Base-by-base conservation (phyloP, 495 filamentous ascomycete species). In the Podospora pseudopauciseta region DNA sequence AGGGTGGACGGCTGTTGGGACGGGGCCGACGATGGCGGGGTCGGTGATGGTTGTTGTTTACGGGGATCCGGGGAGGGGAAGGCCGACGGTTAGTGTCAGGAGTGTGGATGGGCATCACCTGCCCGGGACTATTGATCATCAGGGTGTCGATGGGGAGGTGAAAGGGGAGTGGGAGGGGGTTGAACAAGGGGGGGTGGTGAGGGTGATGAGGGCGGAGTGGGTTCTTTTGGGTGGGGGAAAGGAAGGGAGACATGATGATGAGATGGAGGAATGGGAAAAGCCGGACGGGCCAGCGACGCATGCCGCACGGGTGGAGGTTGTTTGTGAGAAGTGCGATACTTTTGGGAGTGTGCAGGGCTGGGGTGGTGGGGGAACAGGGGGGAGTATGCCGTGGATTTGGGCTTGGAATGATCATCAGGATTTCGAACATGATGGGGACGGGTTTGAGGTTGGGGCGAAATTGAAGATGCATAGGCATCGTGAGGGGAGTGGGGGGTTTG, bases 31-130 rank as follows among this genome's bases (percentile, higher is more conserved):
- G 1, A 78, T 78, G 76, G 68, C 66, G 18, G 73, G 71, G 15
- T 67, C 76, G 0, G 53, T 78, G 2, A 78, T 78, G 72, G 71
- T 78, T 60, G 67, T 78, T 32, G 71, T 78, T 56, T 78, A 76
- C 32, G 76, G 76, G 59, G 71, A 76, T 55, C 75, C 76, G 4
- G 30, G 53, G 3, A 39, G 60, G 27, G 15, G 39, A 3, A 55
- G 65, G 16, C 76, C 76, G 15, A 67, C 69, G 26, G 34, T 78
- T 26, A 78, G 76, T 65, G 70, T 78, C 55, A 64, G 76, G 20
- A 76, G 71, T 27, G 66, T 62, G 19, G 69, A 65, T 20, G 75
- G 75, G 19, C 75, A 77, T 62, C 64, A 70, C 30, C 71, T 74
- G 49, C 76, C 76, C 0, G 15, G 49, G 59, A 6, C 70, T 61